Conservation (phyloP, 495 filamentous ascomycete species). For the Evansstolkia leycettana region DNA sequence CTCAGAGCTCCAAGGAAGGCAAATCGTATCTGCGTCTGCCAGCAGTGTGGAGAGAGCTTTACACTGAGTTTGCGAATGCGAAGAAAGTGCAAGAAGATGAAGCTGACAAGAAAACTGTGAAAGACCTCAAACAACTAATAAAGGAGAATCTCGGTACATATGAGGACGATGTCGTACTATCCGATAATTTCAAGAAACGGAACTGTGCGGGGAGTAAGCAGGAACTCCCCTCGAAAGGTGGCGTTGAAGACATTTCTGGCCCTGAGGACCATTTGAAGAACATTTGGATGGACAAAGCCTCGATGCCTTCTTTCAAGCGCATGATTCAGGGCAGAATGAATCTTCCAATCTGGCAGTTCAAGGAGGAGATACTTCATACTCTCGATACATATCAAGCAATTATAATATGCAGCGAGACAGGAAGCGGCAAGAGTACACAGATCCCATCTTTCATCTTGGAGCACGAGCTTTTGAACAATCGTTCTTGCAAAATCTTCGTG, state of each 20-base stretch:
- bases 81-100: slow-evolving; percentile 59
- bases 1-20: slow-evolving; percentile 66
- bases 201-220: slow-evolving; percentile 43
- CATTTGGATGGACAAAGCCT: slow-evolving; percentile 60
- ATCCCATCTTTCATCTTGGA: slow-evolving; percentile 87
- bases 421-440: slow-evolving; percentile 95
- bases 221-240: slow-evolving; percentile 22
- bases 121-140: slow-evolving; percentile 31
- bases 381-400: slow-evolving; percentile 68
- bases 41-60: slow-evolving; percentile 71
- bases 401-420: slow-evolving; percentile 91
- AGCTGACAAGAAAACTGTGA: slow-evolving; percentile 50
- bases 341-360: slow-evolving; percentile 83
- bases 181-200: slow-evolving; percentile 48
- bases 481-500: slow-evolving; percentile 81
- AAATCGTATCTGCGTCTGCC: slow-evolving; percentile 73
- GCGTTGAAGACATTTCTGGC: slow-evolving; percentile 26
- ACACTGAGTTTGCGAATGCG: slow-evolving; percentile 58
- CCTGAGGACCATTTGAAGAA: slow-evolving; percentile 41
- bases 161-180: slow-evolving; percentile 65
- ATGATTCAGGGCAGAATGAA: slow-evolving; percentile 49
- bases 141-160: slow-evolving; percentile 29
- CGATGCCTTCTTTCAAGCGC: slow-evolving; percentile 36
- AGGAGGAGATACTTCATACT: slow-evolving; percentile 56
- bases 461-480: slow-evolving; percentile 67